Base-by-base conservation (phyloP, 2,329 filamentous ascomycete genomes). In the Sporothrix dimorphospora region DNA sequence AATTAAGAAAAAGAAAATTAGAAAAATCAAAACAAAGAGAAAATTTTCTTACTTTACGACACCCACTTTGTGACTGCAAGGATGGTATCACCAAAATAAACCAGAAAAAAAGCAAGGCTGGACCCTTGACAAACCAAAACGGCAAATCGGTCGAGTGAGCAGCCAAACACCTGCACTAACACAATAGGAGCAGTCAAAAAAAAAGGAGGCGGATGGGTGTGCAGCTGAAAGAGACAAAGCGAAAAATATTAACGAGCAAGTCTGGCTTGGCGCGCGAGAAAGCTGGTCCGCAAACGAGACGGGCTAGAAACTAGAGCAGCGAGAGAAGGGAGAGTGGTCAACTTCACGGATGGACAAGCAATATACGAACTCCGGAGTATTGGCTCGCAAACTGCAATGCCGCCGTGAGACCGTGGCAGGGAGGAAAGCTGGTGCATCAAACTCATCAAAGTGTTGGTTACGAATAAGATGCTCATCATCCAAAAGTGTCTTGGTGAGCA, bases 181-280 rank as follows among this genome's bases (percentile, higher is more conserved):
- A 42, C 8, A 40, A 30, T 55, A 55, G 24, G 6, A 30, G 19
- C 38, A 40, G n/a, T 42, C n/a, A 53, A 27, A 59, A 27, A 59
- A 14, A n/a, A 38, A 59, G 55, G 55, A n/a, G 55, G 55, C 55
- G 55, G 27, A n/a, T 61, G 57, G 7, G 34, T 24, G 34, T 19
- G 57, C 34, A 42, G n/a, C 38, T 38, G 59, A 63, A 61, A 42
- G 59, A 63, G 38, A 63, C 59, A 45, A 45, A 61, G 34, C 57
- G 59, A 45, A 45, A 34, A 63, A 63, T 63, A 63, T 63, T 21
- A 59, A 40, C 34, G 34, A 19, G 12, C 59, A 27, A 63, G 5
- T 24, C 38, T 45, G 38, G 38, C 59, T 63, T 63, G 59, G 59
- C n/a, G 38, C 59, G 38, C 11, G 59, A 63, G 57, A 61, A 21